phyloP scores from a whole-genome alignment of 202 grass and related monocot genomes.

The Cymbopogon flexuosus region DNA sequence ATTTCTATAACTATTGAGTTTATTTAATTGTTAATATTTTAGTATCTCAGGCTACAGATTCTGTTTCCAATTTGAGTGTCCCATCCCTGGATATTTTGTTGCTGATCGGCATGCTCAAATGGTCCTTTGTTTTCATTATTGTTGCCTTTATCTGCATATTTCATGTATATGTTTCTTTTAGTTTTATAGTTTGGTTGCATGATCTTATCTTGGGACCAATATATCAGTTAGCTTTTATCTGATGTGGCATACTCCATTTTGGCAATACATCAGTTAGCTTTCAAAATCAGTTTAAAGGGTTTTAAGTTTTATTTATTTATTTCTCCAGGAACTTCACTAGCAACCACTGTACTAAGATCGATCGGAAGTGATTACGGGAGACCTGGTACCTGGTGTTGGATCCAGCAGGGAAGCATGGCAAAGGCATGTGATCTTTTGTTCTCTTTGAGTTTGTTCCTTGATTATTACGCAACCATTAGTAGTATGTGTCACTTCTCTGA shows the following conservation, averaged over 20 bases:
- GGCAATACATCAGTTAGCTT: neutral
- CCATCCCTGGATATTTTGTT: neutral
- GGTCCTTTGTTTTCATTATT: neutral
- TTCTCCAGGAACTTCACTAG: slow-evolving; percentile 69
- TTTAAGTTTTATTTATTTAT: slow-evolving; percentile 27
- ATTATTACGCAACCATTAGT: neutral
- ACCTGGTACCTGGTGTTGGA: slow-evolving; percentile 85
- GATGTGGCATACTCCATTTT: neutral
- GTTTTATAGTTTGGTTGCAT: neutral
- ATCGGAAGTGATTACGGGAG: slow-evolving; percentile 83
- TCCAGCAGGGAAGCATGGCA: slow-evolving; percentile 66
- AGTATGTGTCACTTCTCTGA: neutral
- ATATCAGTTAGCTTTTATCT: neutral
- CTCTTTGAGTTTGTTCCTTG: slow-evolving; percentile 1
- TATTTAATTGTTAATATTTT: slow-evolving; percentile 6
- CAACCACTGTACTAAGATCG: slow-evolving; percentile 70
- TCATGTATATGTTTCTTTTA: slow-evolving; percentile 14
- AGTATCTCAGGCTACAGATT: slow-evolving; percentile 7
- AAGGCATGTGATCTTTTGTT: slow-evolving; percentile 50
- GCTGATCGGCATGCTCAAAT: neutral
- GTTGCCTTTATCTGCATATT: neutral
- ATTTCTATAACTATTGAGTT: slow-evolving; percentile 16
- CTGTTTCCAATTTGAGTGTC: slow-evolving; percentile 12
- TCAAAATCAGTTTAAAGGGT: slow-evolving; percentile 12
- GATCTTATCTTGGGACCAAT: neutral